Base-by-base conservation (phyloP, 2,329 filamentous ascomycete species). In the Pseudocercospora musae region DNA sequence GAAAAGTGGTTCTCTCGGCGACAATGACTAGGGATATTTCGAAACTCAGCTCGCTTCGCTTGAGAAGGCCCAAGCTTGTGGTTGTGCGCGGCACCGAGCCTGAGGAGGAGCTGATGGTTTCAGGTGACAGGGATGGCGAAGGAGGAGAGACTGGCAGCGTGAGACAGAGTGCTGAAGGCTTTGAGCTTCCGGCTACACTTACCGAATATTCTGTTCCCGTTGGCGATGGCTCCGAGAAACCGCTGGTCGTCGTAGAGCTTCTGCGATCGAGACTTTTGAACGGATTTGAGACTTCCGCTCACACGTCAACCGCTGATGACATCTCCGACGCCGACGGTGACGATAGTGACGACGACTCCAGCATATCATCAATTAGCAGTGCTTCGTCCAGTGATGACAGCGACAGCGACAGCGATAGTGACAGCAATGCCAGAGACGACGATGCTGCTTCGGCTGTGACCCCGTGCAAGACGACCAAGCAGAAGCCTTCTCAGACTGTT, bases 21-120 rank as follows among this genome's bases (percentile, higher is more conserved):
- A 97, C 94, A 0, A 92, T 98, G 86, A 96, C 93, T 1, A 85
- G 87, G 61, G 92, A 98, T 72, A 80, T 96, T 53, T 90, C 89
- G 37, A 88, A 95, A 63, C 79, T 98, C 20, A 89, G 85, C 59
- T 88, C 87, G 0, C 77, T 98, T 40, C 89, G 85, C 63, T 80
- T 98, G 29, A 81, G 83, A 27, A 83, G 90, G 57, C 94, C 95
- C 3, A 89, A 85, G 62, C 79, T 97, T 52, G 84, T 97, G 0
- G 84, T 92, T 0, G 82, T 96, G 13, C 89, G 93, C 64, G 85
- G 84, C 29, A 74, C 75, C 20, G 73, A 74, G 37, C 57, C 54
- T 25, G 60, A 40, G 60, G 59, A 40, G 56, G 29, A 23, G 5
- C n/a, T 37, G 18, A n/a, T 6, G 11, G 31, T 15, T 33, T 18